These are phyloP conservation scores for Coriolopsis trogii DNA, from an alignment of 1,284 basidiomycete genomes.

Conservation along the genomic window DNA sequence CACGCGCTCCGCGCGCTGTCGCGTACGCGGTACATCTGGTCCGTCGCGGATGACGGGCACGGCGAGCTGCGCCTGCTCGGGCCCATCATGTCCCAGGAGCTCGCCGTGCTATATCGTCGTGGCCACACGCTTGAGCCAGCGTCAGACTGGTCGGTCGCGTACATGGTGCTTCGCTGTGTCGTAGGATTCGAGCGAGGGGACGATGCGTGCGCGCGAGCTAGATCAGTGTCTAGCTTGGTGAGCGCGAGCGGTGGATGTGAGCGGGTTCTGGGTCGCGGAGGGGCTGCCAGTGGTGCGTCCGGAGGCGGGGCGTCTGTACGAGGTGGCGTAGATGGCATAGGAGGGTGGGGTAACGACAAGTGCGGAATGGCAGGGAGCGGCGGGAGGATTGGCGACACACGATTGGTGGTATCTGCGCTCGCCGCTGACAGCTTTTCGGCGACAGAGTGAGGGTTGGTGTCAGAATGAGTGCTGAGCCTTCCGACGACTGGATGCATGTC, in stretches of 20 bases:
- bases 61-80: slow-evolving; percentile 7
- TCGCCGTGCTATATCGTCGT: slow-evolving; percentile 6
- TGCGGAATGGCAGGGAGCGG: too few relatives aligned
- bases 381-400: too few relatives aligned
- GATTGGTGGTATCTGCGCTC: too few relatives aligned
- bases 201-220: not conserved
- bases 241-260: not conserved
- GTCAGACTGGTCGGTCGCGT: slow-evolving; percentile 2
- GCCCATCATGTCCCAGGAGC: not conserved
- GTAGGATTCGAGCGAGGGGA: not conserved
- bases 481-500: not conserved
- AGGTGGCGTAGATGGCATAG: too few relatives aligned
- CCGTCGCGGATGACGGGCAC: slow-evolving; percentile 14
- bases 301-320: not conserved
- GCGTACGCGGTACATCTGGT: slow-evolving; percentile 18
- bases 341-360: too few relatives aligned
- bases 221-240: not conserved
- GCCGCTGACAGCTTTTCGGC: too few relatives aligned
- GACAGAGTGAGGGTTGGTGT: too few relatives aligned
- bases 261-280: not conserved
- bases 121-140: slow-evolving; percentile 13
- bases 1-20: slow-evolving; percentile 15
- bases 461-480: too few relatives aligned
- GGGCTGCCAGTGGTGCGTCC: not conserved
- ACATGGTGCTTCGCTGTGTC: not conserved